These are phyloP conservation scores for Isoetes taiwanensis DNA, from an alignment of 75 land plant species.

Conservation along the genomic window DNA sequence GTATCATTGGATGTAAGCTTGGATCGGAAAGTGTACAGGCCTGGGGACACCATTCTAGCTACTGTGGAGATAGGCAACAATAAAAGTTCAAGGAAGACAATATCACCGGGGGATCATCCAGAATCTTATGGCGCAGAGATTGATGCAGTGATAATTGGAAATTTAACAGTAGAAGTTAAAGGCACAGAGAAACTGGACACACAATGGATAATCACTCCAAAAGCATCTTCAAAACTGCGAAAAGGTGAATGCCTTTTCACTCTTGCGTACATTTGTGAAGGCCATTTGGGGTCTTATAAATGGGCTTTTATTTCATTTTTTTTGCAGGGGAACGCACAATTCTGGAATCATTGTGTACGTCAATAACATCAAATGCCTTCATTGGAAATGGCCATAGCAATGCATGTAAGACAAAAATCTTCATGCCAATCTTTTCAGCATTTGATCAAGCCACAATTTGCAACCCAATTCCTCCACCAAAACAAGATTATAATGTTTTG, in stretches of 20 bases:
- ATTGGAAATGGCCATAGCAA: conserved; percentile 42
- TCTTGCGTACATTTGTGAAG: not conserved
- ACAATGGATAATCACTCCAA: conserved; percentile 66
- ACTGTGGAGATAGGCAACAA: conserved; percentile 47
- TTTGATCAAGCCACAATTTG: too few species aligned
- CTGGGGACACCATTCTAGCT: conserved; percentile 52
- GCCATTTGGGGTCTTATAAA: not conserved
- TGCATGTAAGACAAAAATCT: conserved; percentile 83
- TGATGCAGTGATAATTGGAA: conserved; percentile 44
- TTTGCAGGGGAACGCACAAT: conserved; percentile 63
- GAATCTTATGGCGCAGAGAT: not conserved
- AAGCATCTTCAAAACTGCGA: conserved; percentile 45
- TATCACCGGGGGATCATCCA: not conserved
- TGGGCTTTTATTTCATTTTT: not conserved
- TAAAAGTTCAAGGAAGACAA: not conserved
- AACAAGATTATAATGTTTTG: too few species aligned
- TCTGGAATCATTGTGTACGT: conserved; percentile 38
- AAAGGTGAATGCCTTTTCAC: conserved; percentile 36
- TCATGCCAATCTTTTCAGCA: too few species aligned
- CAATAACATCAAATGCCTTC: conserved; percentile 50
- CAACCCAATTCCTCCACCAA: too few species aligned
- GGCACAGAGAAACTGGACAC: conserved; percentile 80
- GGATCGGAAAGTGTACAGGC: conserved; percentile 58
- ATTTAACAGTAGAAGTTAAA: conserved; percentile 54
- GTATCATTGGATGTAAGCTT: conserved; percentile 29